Evolutionary conservation across 768 basidiomycete genomes (phyloP), one percentile per base, ranked within the genome.

Genomic region (Sporobolomyces phaffii): DNA sequence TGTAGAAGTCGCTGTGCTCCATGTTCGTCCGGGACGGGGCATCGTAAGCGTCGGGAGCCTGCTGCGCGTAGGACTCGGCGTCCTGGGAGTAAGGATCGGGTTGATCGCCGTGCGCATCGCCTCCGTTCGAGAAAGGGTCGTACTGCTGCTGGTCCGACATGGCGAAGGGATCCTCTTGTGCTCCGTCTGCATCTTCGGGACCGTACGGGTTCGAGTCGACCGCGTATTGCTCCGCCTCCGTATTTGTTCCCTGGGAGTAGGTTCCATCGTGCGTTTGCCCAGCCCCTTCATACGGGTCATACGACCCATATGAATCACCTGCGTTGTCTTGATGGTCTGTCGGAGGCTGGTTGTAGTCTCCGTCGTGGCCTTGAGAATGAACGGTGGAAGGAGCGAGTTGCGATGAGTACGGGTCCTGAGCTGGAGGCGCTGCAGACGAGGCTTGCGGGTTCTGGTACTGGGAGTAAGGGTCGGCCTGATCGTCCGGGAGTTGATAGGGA

Each of bases 151-250:
- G 2, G 14, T 17, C 7, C 5, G 13, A n/a, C n/a, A n/a, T 43
- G 24, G 14, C 28, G 41, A 3, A 5, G 2, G 28, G 20, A 28
- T 18, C 26, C 20, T 56, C 54, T 6, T 45, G 5, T 17, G 5
- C 8, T 3, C 33, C 8, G 18, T 40, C 15, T 5, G 15, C 15
- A 17, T 33, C 31, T 7, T 20, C 48, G 6, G 48, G 6, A 6
- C 15, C 33, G 31, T 65, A 64, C 48, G 63, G 56, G 29, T 52
- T 43, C 41, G 44, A 49, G 40, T 43, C 61, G 29, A 45, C 58
- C 5, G 61, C 29, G 44, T 60, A 54, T 8, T 57, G 67, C 11
- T 66, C 59, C 29, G n/a, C n/a, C n/a, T n/a, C n/a, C n/a, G n/a
- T n/a, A n/a, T n/a, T n/a, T n/a, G n/a, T n/a, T n/a, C n/a, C n/a